phyloP scores from a whole-genome alignment of 2,329 filamentous ascomycete genomes.

The Microdochium trichocladiopsis region DNA sequence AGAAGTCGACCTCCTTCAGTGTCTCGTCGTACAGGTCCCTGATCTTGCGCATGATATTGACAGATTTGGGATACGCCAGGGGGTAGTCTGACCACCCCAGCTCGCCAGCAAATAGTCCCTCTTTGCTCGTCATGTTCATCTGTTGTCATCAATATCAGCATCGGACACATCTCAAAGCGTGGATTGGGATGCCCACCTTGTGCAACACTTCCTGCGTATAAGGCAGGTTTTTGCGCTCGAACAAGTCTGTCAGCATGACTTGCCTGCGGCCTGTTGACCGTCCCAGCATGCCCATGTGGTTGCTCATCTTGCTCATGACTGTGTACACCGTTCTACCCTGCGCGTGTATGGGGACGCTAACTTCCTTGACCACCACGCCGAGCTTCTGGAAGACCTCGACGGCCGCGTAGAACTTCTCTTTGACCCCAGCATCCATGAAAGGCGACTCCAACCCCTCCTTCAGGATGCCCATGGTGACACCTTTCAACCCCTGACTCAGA shows the following conservation, averaged over 20 bases:
- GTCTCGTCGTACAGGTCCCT: slow-evolving; percentile 17
- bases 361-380: slow-evolving; percentile 15
- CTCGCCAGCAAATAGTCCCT: slow-evolving; percentile 3
- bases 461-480: slow-evolving; percentile 20
- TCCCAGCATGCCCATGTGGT: slow-evolving; percentile 24
- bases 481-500: slow-evolving; percentile 11
- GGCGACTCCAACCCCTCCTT: slow-evolving; percentile 17
- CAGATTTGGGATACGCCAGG: background rate
- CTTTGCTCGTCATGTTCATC: slow-evolving; percentile 1
- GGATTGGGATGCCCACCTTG: no score
- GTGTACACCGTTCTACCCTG: slow-evolving; percentile 9
- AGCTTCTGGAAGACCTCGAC: slow-evolving; percentile 15
- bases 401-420: slow-evolving; percentile 14
- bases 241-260: slow-evolving; percentile 18
- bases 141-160: slow-evolving; percentile 9
- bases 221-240: slow-evolving; percentile 27
- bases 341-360: slow-evolving; percentile 20
- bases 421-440: slow-evolving; percentile 14
- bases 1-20: slow-evolving; percentile 14
- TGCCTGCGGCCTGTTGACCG: slow-evolving; percentile 11
- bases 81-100: background rate
- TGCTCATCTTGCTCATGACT: slow-evolving; percentile 18
- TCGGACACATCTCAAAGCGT: background rate
- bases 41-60: background rate
- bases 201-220: slow-evolving; percentile 29